phyloP scores from a whole-genome alignment of 805 yeast genomes.

The Lachancea thermotolerans region DNA sequence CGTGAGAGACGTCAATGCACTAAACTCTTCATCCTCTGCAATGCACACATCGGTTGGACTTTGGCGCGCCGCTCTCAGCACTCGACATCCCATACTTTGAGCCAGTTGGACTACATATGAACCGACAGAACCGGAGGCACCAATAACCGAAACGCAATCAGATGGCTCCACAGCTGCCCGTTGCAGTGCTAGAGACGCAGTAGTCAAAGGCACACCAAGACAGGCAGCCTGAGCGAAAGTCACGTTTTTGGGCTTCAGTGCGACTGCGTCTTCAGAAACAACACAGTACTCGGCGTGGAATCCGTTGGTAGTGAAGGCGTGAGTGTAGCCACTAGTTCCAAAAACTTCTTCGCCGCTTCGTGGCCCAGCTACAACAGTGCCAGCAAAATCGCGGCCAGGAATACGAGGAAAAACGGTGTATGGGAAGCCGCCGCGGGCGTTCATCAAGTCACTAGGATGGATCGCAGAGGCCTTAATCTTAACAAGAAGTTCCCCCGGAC shows the following conservation, averaged over 20 bases:
- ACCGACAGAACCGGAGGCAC: constrained; percentile 7
- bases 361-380: constrained; percentile 6
- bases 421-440: constrained; percentile 8
- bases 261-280: constrained; percentile 4
- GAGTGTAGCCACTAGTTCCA: constrained; percentile 7
- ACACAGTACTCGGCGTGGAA: constrained; percentile 7
- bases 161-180: background rate
- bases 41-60: constrained; percentile 3
- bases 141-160: constrained; percentile 3
- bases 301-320: constrained; percentile 6
- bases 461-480: constrained; percentile 7
- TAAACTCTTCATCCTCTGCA: background rate
- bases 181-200: constrained; percentile 1
- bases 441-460: constrained; percentile 6
- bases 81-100: constrained; percentile 4
- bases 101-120: constrained; percentile 7
- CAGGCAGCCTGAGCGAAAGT: constrained; percentile 8
- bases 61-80: constrained; percentile 2
- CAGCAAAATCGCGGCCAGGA: constrained; percentile 8
- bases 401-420: constrained; percentile 7
- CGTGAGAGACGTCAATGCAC: background rate
- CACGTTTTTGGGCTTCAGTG: constrained; percentile 4
- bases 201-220: constrained; percentile 8
- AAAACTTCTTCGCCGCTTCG: constrained; percentile 7
- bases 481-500: constrained; percentile 39